A percentile compares a stretch with the other conserved stretches of the same genome.
These are phyloP conservation scores for Cyberlindnera misumaiensis DNA, from an alignment of 805 yeast genomes.

Conservation along the genomic window DNA sequence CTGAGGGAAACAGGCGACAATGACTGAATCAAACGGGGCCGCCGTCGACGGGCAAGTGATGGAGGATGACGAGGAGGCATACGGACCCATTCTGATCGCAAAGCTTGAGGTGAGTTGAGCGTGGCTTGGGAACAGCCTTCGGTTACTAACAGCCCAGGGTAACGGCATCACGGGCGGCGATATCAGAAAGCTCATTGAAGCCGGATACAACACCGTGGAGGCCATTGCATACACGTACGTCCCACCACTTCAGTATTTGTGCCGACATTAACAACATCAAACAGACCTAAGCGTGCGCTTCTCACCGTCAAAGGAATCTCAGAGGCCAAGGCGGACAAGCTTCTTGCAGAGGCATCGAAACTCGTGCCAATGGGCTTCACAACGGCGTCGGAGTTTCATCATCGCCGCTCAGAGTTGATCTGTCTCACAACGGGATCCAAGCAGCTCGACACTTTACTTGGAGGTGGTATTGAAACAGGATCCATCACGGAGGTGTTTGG, in stretches of 20 bases:
- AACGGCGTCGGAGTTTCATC: slow-evolving; percentile 91
- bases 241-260: not conserved
- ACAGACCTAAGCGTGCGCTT: slow-evolving; percentile 64
- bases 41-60: slow-evolving; percentile 10
- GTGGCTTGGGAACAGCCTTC: not conserved
- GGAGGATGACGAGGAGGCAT: slow-evolving; percentile 44
- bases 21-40: slow-evolving; percentile 2
- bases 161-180: slow-evolving; percentile 83
- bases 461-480: slow-evolving; percentile 97
- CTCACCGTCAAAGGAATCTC: slow-evolving; percentile 84
- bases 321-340: slow-evolving; percentile 88
- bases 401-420: slow-evolving; percentile 82
- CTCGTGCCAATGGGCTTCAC: slow-evolving; percentile 95
- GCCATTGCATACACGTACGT: slow-evolving; percentile 77
- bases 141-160: slow-evolving; percentile 34
- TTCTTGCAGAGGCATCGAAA: slow-evolving; percentile 76
- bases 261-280: slow-evolving; percentile 3
- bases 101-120: slow-evolving; percentile 33
- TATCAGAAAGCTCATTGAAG: slow-evolving; percentile 70
- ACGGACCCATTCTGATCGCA: slow-evolving; percentile 50
- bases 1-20: slow-evolving; percentile 11
- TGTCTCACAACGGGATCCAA: slow-evolving; percentile 95
- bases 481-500: slow-evolving; percentile 95
- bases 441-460: slow-evolving; percentile 83
- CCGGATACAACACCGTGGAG: slow-evolving; percentile 86